Evolutionary conservation across 2,329 filamentous ascomycete genomes (phyloP).

Genomic region (Fusarium stilboides): DNA sequence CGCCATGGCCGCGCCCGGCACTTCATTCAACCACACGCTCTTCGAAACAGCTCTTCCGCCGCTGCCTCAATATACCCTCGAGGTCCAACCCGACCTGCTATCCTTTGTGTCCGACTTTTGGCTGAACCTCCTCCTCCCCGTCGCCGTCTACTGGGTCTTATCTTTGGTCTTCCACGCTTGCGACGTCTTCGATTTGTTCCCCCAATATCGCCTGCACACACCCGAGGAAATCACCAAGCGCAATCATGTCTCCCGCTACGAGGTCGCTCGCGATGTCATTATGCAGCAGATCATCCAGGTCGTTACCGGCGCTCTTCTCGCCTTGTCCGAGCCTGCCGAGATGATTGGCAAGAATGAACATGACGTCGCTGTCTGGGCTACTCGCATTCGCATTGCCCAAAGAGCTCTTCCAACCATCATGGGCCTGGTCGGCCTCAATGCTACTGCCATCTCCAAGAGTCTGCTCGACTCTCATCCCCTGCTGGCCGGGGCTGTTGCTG

Average conservation of each 20-base stretch:
- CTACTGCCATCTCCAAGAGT: conserved; percentile 80
- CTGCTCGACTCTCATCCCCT: conserved; percentile 79
- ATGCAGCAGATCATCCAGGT: conserved; percentile 94
- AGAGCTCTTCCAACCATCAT: conserved; percentile 82
- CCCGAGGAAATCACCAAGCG: conserved; percentile 90
- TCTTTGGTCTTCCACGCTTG: conserved; percentile 91
- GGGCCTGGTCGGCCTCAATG: conserved; percentile 81
- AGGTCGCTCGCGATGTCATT: conserved; percentile 91
- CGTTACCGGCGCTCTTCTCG: conserved; percentile 76
- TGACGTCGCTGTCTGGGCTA: conserved; percentile 92
- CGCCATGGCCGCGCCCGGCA: conserved; percentile 57
- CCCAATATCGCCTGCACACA: conserved; percentile 94
- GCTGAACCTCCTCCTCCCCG: conserved; percentile 81
- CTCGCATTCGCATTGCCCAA: conserved; percentile 83
- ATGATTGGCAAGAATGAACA: conserved; percentile 85
- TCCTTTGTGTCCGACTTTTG: conserved; percentile 86
- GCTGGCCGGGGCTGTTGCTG: conserved; percentile 81
- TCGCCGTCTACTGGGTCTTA: conserved; percentile 89
- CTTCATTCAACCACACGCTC: conserved; percentile 64
- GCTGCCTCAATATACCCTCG: conserved; percentile 84
- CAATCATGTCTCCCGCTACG: conserved; percentile 87
- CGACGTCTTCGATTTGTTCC: conserved; percentile 87
- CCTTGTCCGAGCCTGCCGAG: conserved; percentile 80
- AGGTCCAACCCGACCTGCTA: conserved; percentile 79
- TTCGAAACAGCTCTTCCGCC: conserved; percentile 78